Base-by-base conservation (phyloP, 1,284 basidiomycete species). In the Termitomyces sp. region DNA sequence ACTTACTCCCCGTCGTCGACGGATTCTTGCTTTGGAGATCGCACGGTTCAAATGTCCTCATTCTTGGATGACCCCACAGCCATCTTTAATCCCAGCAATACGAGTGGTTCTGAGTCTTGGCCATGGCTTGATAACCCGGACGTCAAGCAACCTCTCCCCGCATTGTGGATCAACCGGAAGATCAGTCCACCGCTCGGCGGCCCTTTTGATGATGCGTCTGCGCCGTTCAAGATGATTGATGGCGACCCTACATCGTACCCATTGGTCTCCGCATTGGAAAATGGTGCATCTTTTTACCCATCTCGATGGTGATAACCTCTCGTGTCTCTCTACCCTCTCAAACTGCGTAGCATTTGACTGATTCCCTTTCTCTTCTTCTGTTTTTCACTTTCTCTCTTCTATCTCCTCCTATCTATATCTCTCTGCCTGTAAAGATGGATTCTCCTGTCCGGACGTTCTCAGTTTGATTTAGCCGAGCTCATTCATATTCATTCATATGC, bases 1-100 rank as follows among this genome's bases (percentile, higher is more conserved):
- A 75, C 70, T 11, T 78, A 79, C 49, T 83, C 81, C 1, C 81
- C 81, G 0, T 75, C 77, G 0, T 74, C 79, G 1, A 80, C 78
- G 1, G 79, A 78, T 51, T 81, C 76, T 3, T 71, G 70, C 0
- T 79, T 77, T 3, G 61, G 70, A 41, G 79, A 81, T 57, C 72
- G 72, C 16, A 82, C 78, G 0, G 68, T 81, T 18, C 80, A 81
- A 56, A 76, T 81, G 75, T 64, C 72, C 7, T 70, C 64, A 0
- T 79, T 79, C 49, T 65, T 73, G 58, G 80, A 81, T 51, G 62
- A 63, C n/a, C 38, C 56, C n/a, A 52, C 57, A 45, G 40, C 41
- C 19, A 14, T 45, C 13, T 53, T 47, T 18, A 52, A 46, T 38
- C n/a, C 49, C 1, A 38, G 39, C 26, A 33, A 50, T 16, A 60